Base-by-base conservation (phyloP, 2,329 filamentous ascomycete species). In the Grosmannia serpens region DNA sequence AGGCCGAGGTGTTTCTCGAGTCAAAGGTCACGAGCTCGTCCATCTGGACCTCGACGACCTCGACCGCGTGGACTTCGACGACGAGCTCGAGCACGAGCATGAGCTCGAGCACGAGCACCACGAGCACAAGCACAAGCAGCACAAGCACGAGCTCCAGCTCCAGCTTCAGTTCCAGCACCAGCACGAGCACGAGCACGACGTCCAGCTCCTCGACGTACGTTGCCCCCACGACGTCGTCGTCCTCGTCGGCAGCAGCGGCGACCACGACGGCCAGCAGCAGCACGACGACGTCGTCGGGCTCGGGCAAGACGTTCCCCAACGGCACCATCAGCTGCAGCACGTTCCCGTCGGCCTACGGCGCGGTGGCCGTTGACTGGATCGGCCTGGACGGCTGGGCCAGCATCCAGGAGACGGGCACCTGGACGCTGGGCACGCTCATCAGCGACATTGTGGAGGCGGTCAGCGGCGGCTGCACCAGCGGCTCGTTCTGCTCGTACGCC, bases 401-500 rank as follows among this genome's bases (percentile, higher is more conserved):
- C 68, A 78, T 96, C 61, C 91, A 96, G 73, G 76, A 78, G 57
- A 73, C 76, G 17, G 77, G 80, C 58, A 46, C 55, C 41, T 84
- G 76, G 68, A 73, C 70, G n/a, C 59, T 74, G 31, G 72, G 70
- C 29, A 76, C 77, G 53, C 67, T 79, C 55, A 86, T 95, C 68
- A 77, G 74, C 69, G 80, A 81, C 61, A 89, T 91, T 61, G 76
- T 81, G 56, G 85, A 84, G 47, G 83, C 80, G 29, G 72, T 85
- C 53, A 75, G 75, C 22, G 87, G 86, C 20, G 72, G 72, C 61
- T 92, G 89, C 74, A 70, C 67, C 10, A 66, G 77, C 11, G 85
- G 84, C 54, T 74, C 77, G 60, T 91, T 91, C 79, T 96, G 92
- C 79, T 95, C 91, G 2, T 97, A 97, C 68, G 85, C 89, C 59